A percentile compares a stretch with the other conserved stretches of the same genome.
These are phyloP conservation scores for Hygrophorus russula DNA, from an alignment of 768 basidiomycete genomes.

Conservation along the genomic window DNA sequence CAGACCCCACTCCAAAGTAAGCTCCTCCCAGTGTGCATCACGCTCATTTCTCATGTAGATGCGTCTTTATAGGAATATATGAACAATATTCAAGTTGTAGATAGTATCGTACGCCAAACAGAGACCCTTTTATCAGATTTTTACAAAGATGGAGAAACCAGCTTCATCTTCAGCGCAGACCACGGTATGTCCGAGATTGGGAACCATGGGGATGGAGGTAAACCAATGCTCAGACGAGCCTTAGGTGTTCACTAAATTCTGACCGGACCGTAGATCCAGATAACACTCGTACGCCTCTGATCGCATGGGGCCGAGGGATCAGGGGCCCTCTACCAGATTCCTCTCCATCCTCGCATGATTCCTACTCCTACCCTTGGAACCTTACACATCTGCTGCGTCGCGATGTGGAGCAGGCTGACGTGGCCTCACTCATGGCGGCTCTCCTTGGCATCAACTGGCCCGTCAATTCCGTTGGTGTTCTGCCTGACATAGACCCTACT, in stretches of 20 bases:
- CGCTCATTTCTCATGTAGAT: background rate
- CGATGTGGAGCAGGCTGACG: conserved; percentile 79
- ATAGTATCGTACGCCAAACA: conserved; percentile 56
- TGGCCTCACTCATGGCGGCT: conserved; percentile 68
- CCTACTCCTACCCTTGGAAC: conserved; percentile 56
- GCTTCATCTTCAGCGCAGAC: conserved; percentile 77
- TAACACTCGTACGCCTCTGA: conserved; percentile 75
- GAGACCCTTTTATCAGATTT: conserved; percentile 53
- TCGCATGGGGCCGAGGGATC: conserved; percentile 75
- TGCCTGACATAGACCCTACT: conserved; percentile 62
- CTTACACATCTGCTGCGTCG: conserved; percentile 47
- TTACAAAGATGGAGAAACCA: conserved; percentile 58
- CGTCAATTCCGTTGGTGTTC: conserved; percentile 71
- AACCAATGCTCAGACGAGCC: background rate
- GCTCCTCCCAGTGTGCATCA: background rate
- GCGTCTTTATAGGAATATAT: conserved; percentile 66
- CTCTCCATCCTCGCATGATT: conserved; percentile 53
- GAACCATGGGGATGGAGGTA: conserved; percentile 84
- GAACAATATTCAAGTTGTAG: conserved; percentile 73
- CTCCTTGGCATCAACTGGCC: conserved; percentile 68
- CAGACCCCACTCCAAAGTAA: conserved; percentile 65
- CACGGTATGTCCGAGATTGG: conserved; percentile 87
- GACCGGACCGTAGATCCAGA: conserved; percentile 52
- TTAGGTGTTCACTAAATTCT: conserved; percentile 1
- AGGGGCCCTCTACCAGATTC: conserved; percentile 55